These are phyloP conservation scores for Fusarium lateritium DNA, from an alignment of 2,329 filamentous ascomycete species.

Conservation along the genomic window DNA sequence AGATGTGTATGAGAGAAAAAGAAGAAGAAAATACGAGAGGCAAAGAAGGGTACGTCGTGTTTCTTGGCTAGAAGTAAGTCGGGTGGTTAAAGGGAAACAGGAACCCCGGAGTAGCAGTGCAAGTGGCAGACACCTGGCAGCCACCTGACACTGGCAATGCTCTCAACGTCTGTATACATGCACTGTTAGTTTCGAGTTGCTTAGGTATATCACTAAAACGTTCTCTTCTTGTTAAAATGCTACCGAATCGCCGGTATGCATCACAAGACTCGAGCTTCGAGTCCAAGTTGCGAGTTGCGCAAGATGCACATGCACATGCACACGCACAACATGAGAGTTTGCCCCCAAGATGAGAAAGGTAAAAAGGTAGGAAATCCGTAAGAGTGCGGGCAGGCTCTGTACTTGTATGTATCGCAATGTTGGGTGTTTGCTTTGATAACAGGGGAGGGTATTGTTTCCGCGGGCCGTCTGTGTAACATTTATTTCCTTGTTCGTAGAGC, in stretches of 20 bases:
- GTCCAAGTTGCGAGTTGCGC: slow-evolving; percentile 44
- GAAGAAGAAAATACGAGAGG: not conserved
- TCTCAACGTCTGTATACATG: not conserved
- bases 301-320: slow-evolving; percentile 29
- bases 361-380: not conserved
- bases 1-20: not conserved
- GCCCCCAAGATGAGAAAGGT: not conserved
- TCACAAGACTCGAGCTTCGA: slow-evolving; percentile 40
- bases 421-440: slow-evolving; percentile 16
- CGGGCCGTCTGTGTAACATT: slow-evolving; percentile 18
- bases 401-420: slow-evolving; percentile 1
- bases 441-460: slow-evolving; percentile 23
- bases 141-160: slow-evolving; percentile 10
- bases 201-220: not conserved
- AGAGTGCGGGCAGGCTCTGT: not conserved
- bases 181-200: not conserved
- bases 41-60: not conserved
- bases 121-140: slow-evolving; percentile 26
- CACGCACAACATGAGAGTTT: slow-evolving; percentile 34
- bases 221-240: not conserved
- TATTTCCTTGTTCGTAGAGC: not conserved
- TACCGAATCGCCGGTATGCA: slow-evolving; percentile 26
- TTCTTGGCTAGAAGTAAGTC: not conserved
- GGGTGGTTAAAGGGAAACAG: not conserved
- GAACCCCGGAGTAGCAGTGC: not conserved